Conservation (phyloP, 495 filamentous ascomycete genomes). For the Parathielavia appendiculata region DNA sequence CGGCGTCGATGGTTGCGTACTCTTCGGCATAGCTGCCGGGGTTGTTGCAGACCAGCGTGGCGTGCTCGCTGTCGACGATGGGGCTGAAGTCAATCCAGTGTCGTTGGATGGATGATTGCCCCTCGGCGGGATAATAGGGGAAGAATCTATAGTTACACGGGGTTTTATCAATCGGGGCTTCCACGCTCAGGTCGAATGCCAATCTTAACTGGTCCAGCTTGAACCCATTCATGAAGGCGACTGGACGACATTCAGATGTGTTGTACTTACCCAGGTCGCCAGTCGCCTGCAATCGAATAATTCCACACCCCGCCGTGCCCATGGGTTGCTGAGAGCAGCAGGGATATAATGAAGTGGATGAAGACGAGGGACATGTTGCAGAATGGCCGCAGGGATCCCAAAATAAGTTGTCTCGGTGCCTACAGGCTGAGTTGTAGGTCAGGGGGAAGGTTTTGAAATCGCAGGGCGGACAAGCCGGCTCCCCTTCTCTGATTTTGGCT, state of each 20-base stretch:
- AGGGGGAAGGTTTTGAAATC: no score
- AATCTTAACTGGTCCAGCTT: no score
- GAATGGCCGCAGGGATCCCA: no score
- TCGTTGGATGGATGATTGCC: neutral
- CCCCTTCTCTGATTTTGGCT: no score
- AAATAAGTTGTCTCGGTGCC: no score
- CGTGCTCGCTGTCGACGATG: neutral
- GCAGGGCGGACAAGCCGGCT: no score
- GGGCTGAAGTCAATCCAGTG: slow-evolving; percentile 6
- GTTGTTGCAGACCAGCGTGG: slow-evolving; percentile 2
- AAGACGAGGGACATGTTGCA: neutral
- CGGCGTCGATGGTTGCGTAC: neutral
- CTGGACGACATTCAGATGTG: no score
- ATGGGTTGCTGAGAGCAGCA: no score
- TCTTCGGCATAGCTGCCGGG: neutral
- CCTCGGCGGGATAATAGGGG: slow-evolving; percentile 3
- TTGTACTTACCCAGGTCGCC: neutral
- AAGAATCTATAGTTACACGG: neutral
- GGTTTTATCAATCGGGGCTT: neutral
- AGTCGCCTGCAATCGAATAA: slow-evolving; percentile 1
- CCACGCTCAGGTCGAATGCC: neutral
- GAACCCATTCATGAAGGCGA: no score
- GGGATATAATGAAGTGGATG: neutral
- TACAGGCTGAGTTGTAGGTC: no score
- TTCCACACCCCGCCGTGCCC: slow-evolving; percentile 6